Evolutionary conservation across 805 yeast genomes (phyloP).

Genomic region (Pichia exigua): DNA sequence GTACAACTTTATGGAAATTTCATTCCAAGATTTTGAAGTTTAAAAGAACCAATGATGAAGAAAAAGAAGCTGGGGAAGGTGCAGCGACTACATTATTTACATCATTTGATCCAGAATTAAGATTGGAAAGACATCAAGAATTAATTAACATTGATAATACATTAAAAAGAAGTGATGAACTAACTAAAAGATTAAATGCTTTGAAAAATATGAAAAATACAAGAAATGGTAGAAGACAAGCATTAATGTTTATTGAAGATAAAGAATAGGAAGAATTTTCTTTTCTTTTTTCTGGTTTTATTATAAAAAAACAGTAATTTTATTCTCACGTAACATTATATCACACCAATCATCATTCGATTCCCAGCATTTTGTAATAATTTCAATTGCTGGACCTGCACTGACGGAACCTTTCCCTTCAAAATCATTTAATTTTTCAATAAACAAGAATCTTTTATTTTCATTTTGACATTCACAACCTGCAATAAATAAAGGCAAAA

Average conservation of each 20-base stretch:
- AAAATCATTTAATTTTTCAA: slow-evolving; percentile 34
- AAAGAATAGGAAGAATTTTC: slow-evolving; percentile 3
- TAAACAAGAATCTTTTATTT: slow-evolving; percentile 29
- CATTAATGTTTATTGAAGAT: slow-evolving; percentile 21
- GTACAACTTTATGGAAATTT: slow-evolving; percentile 89
- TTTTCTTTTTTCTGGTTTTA: background rate
- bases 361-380: slow-evolving; percentile 49
- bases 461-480: slow-evolving; percentile 48
- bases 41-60: slow-evolving; percentile 10
- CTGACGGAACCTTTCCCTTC: slow-evolving; percentile 34
- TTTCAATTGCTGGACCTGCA: slow-evolving; percentile 25
- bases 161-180: slow-evolving; percentile 60
- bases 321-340: slow-evolving; percentile 34
- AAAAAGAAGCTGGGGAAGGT: slow-evolving; percentile 31
- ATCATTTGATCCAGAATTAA: slow-evolving; percentile 60
- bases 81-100: slow-evolving; percentile 30
- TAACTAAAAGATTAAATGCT: slow-evolving; percentile 59
- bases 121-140: slow-evolving; percentile 73
- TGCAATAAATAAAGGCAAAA: slow-evolving; percentile 48
- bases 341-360: slow-evolving; percentile 45
- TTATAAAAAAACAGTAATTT: slow-evolving; percentile 39
- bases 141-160: slow-evolving; percentile 59
- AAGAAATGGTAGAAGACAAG: slow-evolving; percentile 9
- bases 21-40: slow-evolving; percentile 77
- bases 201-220: slow-evolving; percentile 32